Percentiles rank a stretch among this genome's conserved stretches.
Conservation (phyloP, 2,329 filamentous ascomycete genomes). For the Colletotrichum sp. region DNA sequence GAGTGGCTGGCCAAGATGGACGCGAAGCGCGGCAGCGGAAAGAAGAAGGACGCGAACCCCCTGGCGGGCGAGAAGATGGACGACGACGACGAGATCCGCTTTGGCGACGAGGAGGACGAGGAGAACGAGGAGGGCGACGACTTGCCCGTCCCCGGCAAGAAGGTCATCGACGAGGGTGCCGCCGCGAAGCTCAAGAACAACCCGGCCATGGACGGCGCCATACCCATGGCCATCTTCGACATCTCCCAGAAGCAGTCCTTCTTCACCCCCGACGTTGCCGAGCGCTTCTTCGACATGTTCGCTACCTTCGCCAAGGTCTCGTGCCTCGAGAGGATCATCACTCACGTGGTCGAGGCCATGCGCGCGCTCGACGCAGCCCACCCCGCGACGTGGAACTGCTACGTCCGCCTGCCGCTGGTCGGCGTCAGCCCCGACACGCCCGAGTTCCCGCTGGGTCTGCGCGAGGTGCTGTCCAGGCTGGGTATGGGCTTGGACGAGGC, state of each 20-base stretch:
- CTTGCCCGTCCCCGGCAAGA: constrained; percentile 51
- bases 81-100: constrained; percentile 52
- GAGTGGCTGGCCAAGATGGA: constrained; percentile 87
- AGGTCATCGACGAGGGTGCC: constrained; percentile 52
- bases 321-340: constrained; percentile 68
- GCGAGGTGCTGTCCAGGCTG: constrained; percentile 67
- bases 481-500: constrained; percentile 52
- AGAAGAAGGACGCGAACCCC: constrained; percentile 57
- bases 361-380: constrained; percentile 62
- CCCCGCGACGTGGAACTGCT: constrained; percentile 70
- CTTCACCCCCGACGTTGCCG: constrained; percentile 68
- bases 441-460: constrained; percentile 75
- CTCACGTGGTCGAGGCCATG: constrained; percentile 75
- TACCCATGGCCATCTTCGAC: constrained; percentile 91
- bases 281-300: constrained; percentile 83
- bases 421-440: constrained; percentile 67
- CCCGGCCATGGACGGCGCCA: constrained; percentile 88
- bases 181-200: constrained; percentile 68
- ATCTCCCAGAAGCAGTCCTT: constrained; percentile 80
- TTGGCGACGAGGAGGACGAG: constrained; percentile 51
- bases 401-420: constrained; percentile 72
- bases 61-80: constrained; percentile 52
- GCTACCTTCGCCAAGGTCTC: constrained; percentile 70
- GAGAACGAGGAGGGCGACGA: constrained; percentile 44
- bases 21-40: constrained; percentile 68